Evolutionary conservation across 768 basidiomycete species (phyloP).

Genomic region (Leccinum obscurum): DNA sequence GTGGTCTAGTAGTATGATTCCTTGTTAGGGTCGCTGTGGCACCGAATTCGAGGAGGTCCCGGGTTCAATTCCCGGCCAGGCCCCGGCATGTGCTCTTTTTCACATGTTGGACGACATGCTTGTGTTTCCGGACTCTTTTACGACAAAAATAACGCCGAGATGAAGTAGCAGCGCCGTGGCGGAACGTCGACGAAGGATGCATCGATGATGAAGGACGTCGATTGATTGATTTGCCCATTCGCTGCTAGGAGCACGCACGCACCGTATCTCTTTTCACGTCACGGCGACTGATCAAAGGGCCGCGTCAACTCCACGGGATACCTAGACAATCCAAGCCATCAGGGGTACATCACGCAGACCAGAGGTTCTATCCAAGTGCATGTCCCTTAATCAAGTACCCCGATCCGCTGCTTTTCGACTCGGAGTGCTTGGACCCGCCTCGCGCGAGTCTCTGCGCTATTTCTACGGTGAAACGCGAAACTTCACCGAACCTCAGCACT

Average conservation of each 20-base stretch:
- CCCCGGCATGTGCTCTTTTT: constrained; percentile 29
- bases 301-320: constrained; percentile 33
- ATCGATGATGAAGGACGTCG: constrained; percentile 8
- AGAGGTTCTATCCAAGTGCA: constrained; percentile 11
- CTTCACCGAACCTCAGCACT: constrained; percentile 10
- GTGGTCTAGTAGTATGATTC: constrained; percentile 69
- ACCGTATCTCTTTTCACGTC: constrained; percentile 44
- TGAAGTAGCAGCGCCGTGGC: constrained; percentile 25
- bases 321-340: constrained; percentile 28
- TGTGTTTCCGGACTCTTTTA: constrained; percentile 12
- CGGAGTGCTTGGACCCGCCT: constrained; percentile 5
- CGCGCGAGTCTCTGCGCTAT: constrained; percentile 1
- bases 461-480: constrained; percentile 17
- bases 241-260: constrained; percentile 8
- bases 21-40: constrained; percentile 47
- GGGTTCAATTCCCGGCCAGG: constrained; percentile 88
- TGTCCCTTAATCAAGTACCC: constrained; percentile 11
- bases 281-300: constrained; percentile 42
- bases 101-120: neutral
- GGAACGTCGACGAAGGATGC: constrained; percentile 18
- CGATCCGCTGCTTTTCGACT: constrained; percentile 13
- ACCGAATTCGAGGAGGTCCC: constrained; percentile 65
- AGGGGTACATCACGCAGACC: constrained; percentile 35
- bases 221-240: constrained; percentile 27
- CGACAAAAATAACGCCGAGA: constrained; percentile 33